Evolutionary conservation across 805 yeast species (phyloP).

Genomic region (Cyberlindnera mississippiensis): DNA sequence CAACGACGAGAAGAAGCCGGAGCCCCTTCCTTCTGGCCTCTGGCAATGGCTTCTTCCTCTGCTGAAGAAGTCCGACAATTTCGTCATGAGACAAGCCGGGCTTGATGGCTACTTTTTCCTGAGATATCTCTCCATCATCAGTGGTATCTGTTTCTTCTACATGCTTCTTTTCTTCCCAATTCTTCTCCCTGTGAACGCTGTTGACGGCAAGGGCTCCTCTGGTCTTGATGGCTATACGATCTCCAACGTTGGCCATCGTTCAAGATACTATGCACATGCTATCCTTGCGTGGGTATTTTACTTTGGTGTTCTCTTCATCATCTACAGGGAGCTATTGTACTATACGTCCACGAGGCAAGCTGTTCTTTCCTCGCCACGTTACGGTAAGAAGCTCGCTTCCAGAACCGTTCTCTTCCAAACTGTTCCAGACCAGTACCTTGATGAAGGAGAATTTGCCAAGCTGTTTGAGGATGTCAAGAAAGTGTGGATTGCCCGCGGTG

Average conservation of each 20-base stretch:
- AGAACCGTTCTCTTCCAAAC: slow-evolving; percentile 82
- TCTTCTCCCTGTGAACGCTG: slow-evolving; percentile 80
- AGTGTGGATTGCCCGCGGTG: slow-evolving; percentile 75
- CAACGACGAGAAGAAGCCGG: slow-evolving; percentile 60
- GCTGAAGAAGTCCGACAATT: slow-evolving; percentile 62
- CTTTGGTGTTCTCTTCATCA: slow-evolving; percentile 61
- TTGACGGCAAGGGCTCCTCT: slow-evolving; percentile 51
- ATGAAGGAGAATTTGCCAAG: slow-evolving; percentile 67
- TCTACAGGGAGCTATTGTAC: slow-evolving; percentile 79
- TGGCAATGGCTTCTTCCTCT: slow-evolving; percentile 67
- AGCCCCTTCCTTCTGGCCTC: slow-evolving; percentile 66
- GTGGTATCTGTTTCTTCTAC: slow-evolving; percentile 51
- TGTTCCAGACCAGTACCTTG: slow-evolving; percentile 70
- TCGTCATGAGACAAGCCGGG: slow-evolving; percentile 82
- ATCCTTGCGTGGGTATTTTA: slow-evolving; percentile 77
- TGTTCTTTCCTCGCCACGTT: slow-evolving; percentile 74
- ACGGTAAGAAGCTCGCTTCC: slow-evolving; percentile 68
- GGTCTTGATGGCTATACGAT: slow-evolving; percentile 80
- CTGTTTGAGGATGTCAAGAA: slow-evolving; percentile 78
- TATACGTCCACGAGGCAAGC: slow-evolving; percentile 76
- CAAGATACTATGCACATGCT: slow-evolving; percentile 83
- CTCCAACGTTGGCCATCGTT: slow-evolving; percentile 58
- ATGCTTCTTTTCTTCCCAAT: slow-evolving; percentile 55
- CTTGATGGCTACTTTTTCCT: slow-evolving; percentile 91
- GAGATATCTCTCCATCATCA: slow-evolving; percentile 64